Conservation (phyloP, 2,329 filamentous ascomycete species). For the Claviceps capensis region DNA sequence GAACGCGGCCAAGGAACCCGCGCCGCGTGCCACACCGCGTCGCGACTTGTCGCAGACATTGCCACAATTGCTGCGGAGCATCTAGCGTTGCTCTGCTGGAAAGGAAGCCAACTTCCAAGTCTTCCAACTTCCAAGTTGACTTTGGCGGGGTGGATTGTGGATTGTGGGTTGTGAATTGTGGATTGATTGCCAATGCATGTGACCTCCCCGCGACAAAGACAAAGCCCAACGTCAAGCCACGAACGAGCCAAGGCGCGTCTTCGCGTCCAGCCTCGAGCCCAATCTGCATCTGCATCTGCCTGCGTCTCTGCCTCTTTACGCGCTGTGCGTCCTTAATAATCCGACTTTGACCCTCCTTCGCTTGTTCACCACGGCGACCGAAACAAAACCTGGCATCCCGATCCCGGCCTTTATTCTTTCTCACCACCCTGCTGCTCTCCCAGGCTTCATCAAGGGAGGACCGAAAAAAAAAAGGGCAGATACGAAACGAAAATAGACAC, state of each 20-base stretch:
- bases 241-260: neutral
- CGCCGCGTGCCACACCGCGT: too few relatives aligned
- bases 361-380: constrained; percentile 1
- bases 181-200: neutral
- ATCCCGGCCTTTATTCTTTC: neutral
- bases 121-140: too few relatives aligned
- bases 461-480: neutral
- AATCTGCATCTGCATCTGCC: neutral
- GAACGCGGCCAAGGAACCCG: too few relatives aligned
- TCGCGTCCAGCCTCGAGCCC: neutral
- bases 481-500: neutral
- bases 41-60: too few relatives aligned
- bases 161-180: too few relatives aligned
- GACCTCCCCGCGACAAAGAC: neutral
- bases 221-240: neutral
- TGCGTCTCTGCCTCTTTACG: neutral
- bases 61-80: too few relatives aligned
- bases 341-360: constrained; percentile 4
- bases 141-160: too few relatives aligned
- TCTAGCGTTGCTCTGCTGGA: too few relatives aligned
- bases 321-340: too few relatives aligned
- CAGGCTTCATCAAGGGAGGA: constrained; percentile 1
- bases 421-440: constrained; percentile 1
- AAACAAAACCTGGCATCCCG: neutral
- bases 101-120: too few relatives aligned